These are phyloP conservation scores for Smittium culicis DNA, from an alignment of 371 early-diverging fungal species.

Conservation along the genomic window DNA sequence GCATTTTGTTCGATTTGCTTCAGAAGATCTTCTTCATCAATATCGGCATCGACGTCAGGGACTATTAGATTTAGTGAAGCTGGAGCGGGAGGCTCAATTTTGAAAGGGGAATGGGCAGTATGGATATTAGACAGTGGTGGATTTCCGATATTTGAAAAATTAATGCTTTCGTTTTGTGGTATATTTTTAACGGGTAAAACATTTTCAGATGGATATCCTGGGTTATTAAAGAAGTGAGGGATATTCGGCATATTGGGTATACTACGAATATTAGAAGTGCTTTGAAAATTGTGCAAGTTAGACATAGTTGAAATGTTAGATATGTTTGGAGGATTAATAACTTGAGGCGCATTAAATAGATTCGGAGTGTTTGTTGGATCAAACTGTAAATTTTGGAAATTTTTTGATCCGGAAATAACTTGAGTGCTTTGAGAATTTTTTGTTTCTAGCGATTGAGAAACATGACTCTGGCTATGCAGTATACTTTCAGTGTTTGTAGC, in stretches of 20 bases:
- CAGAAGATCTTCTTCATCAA: conserved; percentile 8
- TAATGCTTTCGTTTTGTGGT: no score
- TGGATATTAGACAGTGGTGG: not conserved
- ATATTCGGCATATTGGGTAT: no score
- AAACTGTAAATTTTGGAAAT: not conserved
- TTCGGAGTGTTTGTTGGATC: not conserved
- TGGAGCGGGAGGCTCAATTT: not conserved
- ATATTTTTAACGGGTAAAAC: not conserved
- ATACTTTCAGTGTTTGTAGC: not conserved
- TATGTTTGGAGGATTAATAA: not conserved
- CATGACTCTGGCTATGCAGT: no score
- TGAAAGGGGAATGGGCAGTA: not conserved
- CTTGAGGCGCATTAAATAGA: not conserved
- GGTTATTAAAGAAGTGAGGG: no score
- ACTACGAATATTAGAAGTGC: no score
- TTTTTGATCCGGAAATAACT: no score
- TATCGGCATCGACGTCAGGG: conserved; percentile 4
- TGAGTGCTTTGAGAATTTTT: no score
- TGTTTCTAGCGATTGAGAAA: no score
- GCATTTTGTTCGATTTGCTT: conserved; percentile 4
- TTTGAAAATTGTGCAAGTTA: no score
- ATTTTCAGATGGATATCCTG: no score
- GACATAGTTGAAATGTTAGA: no score
- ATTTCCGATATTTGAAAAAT: not conserved
- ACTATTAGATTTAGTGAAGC: not conserved